A percentile compares a stretch with the other conserved stretches of the same genome.
Conservation (phyloP, 495 filamentous ascomycete genomes). For the Chlorociboria aeruginascens region DNA sequence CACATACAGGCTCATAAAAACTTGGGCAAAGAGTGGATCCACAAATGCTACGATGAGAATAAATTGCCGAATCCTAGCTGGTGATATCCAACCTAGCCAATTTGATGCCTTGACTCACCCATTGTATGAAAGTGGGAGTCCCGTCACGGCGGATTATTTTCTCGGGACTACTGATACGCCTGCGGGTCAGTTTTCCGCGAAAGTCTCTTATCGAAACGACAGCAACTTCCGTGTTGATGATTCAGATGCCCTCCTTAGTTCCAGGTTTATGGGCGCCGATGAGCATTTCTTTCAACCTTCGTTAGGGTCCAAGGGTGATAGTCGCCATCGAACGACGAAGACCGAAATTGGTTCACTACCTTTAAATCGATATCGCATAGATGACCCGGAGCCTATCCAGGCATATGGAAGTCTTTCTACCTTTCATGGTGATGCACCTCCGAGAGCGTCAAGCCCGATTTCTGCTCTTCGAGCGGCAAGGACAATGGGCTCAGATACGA, state of each 20-base stretch:
- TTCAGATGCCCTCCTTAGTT: slow-evolving; percentile 80
- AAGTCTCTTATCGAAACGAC: slow-evolving; percentile 73
- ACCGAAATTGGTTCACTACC: slow-evolving; percentile 68
- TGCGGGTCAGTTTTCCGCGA: slow-evolving; percentile 68
- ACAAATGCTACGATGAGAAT: slow-evolving; percentile 51
- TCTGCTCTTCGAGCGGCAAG: slow-evolving; percentile 66
- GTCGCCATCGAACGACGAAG: slow-evolving; percentile 25
- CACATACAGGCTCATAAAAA: slow-evolving; percentile 74
- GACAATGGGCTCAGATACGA: slow-evolving; percentile 41
- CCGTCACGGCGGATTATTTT: slow-evolving; percentile 60
- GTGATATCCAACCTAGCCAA: slow-evolving; percentile 30
- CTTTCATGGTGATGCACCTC: slow-evolving; percentile 70
- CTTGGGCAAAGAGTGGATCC: slow-evolving; percentile 51
- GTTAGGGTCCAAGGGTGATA: slow-evolving; percentile 26
- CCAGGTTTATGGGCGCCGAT: slow-evolving; percentile 88
- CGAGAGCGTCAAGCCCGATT: slow-evolving; percentile 70
- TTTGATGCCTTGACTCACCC: slow-evolving; percentile 60
- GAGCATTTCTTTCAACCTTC: slow-evolving; percentile 78
- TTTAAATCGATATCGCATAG: slow-evolving; percentile 30
- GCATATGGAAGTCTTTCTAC: slow-evolving; percentile 91
- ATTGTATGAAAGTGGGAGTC: slow-evolving; percentile 51
- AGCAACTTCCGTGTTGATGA: slow-evolving; percentile 88
- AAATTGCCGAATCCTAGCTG: slow-evolving; percentile 66
- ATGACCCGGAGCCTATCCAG: slow-evolving; percentile 53
- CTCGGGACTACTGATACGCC: slow-evolving; percentile 78